Evolutionary conservation across 1,284 basidiomycete genomes (phyloP), one percentile per base, ranked within the genome.

Genomic region (Moesziomyces sp.): DNA sequence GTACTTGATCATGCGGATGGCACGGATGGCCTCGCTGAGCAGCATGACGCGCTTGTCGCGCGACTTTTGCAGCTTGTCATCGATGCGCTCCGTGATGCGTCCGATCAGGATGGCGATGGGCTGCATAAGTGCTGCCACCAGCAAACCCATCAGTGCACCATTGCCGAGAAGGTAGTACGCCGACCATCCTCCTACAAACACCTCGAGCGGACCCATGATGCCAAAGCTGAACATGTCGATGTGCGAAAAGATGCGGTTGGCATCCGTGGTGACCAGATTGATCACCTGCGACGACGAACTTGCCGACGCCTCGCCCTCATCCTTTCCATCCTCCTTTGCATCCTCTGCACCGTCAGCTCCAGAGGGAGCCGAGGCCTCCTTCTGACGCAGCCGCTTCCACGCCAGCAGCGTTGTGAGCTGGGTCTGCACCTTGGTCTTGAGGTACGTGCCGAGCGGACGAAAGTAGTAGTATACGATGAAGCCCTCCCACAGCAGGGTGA

Each of bases 1-100:
- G 50, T 77, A 75, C 61, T 78, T 78, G 66, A 77, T 58, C 57
- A 77, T 71, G 0, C 71, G 42, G 19, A 78, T 78, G 16, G 74
- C 70, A 5, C 59, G 56, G 45, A 78, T 66, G 13, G 65, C 55
- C 34, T 77, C 76, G 16, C 61, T 65, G 40, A 78, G 66, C 13
- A 66, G 40, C 21, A 58, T 57, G 19, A 76, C 65, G 6, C 76
- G 73, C 21, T 43, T 53, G 35, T 78, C 76, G 3, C 67, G 58
- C 5, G 63, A 34, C 34, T 57, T 64, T 58, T 76, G 74, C 35
- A 77, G 48, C 11, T 34, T 46, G 3, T 65, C 58, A 40, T 77
- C 69, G 54, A 72, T 66, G 7, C 40, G 35, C 21, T 66, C 47
- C 5, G 69, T 72, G 18, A 62, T 23, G 4, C 43, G 40, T 5